Base-by-base conservation (phyloP, 2,329 filamentous ascomycete species). In the Dothideomycetes sp. region DNA sequence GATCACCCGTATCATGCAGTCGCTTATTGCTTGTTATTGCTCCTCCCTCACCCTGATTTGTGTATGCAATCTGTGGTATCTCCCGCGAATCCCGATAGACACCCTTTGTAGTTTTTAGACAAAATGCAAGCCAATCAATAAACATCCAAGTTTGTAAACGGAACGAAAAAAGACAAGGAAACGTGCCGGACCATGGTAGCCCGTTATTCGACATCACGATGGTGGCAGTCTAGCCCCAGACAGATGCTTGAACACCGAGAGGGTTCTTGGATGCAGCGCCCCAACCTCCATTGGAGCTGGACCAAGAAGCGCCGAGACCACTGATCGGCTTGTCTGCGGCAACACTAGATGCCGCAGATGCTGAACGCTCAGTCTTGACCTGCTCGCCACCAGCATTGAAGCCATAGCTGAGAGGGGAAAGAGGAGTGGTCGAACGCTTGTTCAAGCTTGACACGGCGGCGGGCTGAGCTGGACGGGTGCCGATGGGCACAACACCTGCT, bases 191-290 rank as follows among this genome's bases (percentile, higher is more conserved):
- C n/a, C n/a, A n/a, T n/a, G n/a, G n/a, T n/a, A n/a, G n/a, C n/a
- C n/a, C n/a, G n/a, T n/a, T n/a, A n/a, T n/a, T n/a, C n/a, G n/a
- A n/a, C n/a, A n/a, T n/a, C n/a, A n/a, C n/a, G n/a, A n/a, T n/a
- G n/a, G n/a, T n/a, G n/a, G n/a, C n/a, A n/a, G n/a, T 33, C 53
- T 79, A 95, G 52, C 88, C 88, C 88, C 88, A 96, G 51, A 95
- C 89, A 48, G 86, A 93, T 48, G 88, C 87, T 60, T 93, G 86
- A 45, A 88, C 83, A 48, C 87, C 84, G 45, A 93, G 77, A 37
- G 78, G 77, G 48, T 79, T 84, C 54, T 84, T 85, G 54, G 52
- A 49, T 16, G 79, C 81, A 44, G 86, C 84, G 88, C 88, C 94
- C 34, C 89, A 84, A 30, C 79, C 81, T 48, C 79, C 81, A 49